Base-by-base conservation (phyloP, 495 filamentous ascomycete species). In the Mycothermus thermophilus region DNA sequence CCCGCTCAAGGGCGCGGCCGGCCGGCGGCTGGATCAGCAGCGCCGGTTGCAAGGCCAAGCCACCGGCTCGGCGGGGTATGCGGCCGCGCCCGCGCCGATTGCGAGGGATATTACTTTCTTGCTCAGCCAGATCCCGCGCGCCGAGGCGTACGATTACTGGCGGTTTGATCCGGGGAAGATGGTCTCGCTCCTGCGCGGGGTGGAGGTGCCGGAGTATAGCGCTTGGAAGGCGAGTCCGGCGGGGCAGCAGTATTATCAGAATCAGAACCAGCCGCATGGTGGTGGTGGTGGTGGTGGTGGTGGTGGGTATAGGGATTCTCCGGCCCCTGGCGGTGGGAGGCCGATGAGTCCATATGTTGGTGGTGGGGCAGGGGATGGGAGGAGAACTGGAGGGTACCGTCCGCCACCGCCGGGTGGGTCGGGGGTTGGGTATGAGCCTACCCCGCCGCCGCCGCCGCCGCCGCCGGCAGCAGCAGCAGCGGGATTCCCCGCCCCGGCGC, bases 91-190 rank as follows among this genome's bases (percentile, higher is more conserved):
- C 33, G 50, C 58, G 42, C 58, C 47, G 47, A 67, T 95, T 27
- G 84, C 88, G n/a, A 68, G 77, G 10, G 77, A 85, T 32, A 70
- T 96, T 35, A 79, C 75, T 8, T 79, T 86, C 49, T 65, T 97
- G 13, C 60, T 97, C 18, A 76, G 79, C 46, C 76, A 85, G 42
- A 79, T 97, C 23, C 90, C 90, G 8, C 59, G 72, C 12, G 76
- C 84, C 10, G 74, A 83, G 12, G 54, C 69, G 2, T 94, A 90
- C 54, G 67, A 73, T 22, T 38, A 67, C 62, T 40, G 69, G 55
- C 40, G 63, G 12, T 80, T 95, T 47, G 77, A 67, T 37, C 60
- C 87, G 4, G 69, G 73, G 40, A 72, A 69, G 42, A 63, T 93
- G 60, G 76, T 94, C 5, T 69, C 74, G 9, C 66, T 93, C 14